phyloP scores from a whole-genome alignment of 2,329 filamentous ascomycete genomes.

The Talaromyces pinophilus region DNA sequence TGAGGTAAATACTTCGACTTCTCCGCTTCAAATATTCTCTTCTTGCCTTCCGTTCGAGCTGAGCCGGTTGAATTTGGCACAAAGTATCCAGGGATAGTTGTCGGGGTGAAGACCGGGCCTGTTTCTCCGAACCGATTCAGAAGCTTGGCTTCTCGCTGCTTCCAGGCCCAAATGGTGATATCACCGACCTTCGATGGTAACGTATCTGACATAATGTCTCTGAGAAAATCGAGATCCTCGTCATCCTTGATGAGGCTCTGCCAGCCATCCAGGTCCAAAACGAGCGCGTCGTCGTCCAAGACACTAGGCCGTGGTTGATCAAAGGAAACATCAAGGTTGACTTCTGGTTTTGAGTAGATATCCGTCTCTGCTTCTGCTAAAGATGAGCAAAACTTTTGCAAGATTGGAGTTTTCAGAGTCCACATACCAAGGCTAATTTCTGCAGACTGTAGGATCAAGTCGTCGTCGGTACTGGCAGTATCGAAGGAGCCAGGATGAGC shows the following conservation, averaged over 20 bases:
- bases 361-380: slow-evolving; percentile 4
- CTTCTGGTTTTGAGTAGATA: slow-evolving; percentile 45
- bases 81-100: slow-evolving; percentile 69
- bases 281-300: slow-evolving; percentile 63
- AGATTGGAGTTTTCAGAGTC: background rate
- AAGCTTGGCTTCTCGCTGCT: slow-evolving; percentile 70
- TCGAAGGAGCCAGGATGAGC: slow-evolving; percentile 9
- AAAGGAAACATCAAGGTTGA: slow-evolving; percentile 63
- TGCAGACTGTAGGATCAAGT: slow-evolving; percentile 11
- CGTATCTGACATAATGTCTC: slow-evolving; percentile 52
- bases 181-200: slow-evolving; percentile 56
- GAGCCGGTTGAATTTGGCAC: slow-evolving; percentile 82
- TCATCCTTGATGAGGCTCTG: slow-evolving; percentile 68
- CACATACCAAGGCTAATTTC: slow-evolving; percentile 17
- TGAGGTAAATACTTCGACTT: slow-evolving; percentile 98
- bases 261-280: slow-evolving; percentile 71
- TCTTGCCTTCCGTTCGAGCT: slow-evolving; percentile 87
- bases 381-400: background rate
- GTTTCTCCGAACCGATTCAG: slow-evolving; percentile 61
- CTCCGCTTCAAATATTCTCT: slow-evolving; percentile 94
- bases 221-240: slow-evolving; percentile 63
- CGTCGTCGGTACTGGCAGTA: slow-evolving; percentile 9
- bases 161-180: slow-evolving; percentile 66
- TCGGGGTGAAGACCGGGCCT: slow-evolving; percentile 55
- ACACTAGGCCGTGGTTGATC: slow-evolving; percentile 64